phyloP scores from a whole-genome alignment of 192 early-diverging fungal genomes.

The Jimgerdemannia lactiflua region DNA sequence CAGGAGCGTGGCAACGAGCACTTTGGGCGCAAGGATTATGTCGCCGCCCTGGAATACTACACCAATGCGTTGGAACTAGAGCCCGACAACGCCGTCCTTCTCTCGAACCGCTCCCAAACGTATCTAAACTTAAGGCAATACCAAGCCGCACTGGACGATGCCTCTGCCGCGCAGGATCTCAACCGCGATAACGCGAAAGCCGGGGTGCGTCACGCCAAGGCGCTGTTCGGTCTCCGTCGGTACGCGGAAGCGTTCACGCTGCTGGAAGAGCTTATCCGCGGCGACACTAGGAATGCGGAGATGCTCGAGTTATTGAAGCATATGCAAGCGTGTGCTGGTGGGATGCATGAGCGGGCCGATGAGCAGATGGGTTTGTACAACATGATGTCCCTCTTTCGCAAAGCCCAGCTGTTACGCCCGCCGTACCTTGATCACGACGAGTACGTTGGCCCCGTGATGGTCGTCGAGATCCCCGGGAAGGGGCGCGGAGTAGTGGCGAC shows the following conservation, averaged over 20 bases:
- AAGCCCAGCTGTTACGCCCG: too few relatives aligned
- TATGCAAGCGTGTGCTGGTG: too few relatives aligned
- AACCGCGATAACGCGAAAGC: slow-evolving; percentile 87
- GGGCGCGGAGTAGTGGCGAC: too few relatives aligned
- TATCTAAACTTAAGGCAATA: slow-evolving; percentile 80
- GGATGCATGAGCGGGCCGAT: too few relatives aligned
- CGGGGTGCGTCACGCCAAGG: slow-evolving; percentile 4
- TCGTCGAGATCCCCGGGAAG: too few relatives aligned
- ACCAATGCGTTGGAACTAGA: slow-evolving; percentile 86
- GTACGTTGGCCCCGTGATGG: too few relatives aligned
- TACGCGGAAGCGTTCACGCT: neutral
- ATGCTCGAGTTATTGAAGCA: too few relatives aligned
- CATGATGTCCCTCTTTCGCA: too few relatives aligned
- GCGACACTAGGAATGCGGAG: too few relatives aligned
- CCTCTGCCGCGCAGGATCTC: slow-evolving; percentile 79
- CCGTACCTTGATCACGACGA: too few relatives aligned
- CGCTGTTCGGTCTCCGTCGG: neutral
- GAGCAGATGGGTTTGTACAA: too few relatives aligned
- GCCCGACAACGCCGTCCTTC: slow-evolving; percentile 86
- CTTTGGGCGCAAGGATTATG: slow-evolving; percentile 76
- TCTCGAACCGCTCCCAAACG: slow-evolving; percentile 89
- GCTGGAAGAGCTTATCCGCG: too few relatives aligned
- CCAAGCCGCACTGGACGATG: slow-evolving; percentile 75
- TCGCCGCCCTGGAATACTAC: slow-evolving; percentile 74
- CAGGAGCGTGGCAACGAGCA: slow-evolving; percentile 71